These are phyloP conservation scores for Globisporangium perplexum DNA, from an alignment of 352 stramenopile genomes.

Conservation along the genomic window DNA sequence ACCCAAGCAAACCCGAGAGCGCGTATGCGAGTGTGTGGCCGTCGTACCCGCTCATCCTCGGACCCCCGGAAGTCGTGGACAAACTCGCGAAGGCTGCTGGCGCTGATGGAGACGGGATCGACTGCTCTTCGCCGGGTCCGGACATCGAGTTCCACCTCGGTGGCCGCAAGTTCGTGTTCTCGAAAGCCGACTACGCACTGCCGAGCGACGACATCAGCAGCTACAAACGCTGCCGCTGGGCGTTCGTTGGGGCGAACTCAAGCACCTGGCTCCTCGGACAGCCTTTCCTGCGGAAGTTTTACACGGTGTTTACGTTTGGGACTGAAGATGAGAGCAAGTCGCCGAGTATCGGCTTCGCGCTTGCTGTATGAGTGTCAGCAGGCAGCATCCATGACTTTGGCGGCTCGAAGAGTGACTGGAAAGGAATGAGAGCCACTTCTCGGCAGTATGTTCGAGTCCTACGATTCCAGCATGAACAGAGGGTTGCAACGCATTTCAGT, in stretches of 20 bases:
- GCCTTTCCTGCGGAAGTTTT: conserved; percentile 8
- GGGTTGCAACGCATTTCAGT: no score
- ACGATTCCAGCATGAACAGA: no score
- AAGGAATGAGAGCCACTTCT: no score
- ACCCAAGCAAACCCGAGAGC: no score
- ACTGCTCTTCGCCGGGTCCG: conserved; percentile 66
- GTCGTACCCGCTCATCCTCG: not conserved
- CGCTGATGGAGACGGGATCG: conserved; percentile 22
- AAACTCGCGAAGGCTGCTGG: not conserved
- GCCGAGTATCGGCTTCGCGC: conserved; percentile 5
- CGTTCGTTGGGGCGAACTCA: not conserved
- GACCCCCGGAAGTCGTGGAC: not conserved
- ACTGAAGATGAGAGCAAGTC: not conserved
- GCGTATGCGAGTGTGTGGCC: not conserved
- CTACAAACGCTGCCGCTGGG: not conserved
- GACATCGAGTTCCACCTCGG: conserved; percentile 77
- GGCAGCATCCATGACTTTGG: no score
- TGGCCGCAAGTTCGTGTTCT: conserved; percentile 64
- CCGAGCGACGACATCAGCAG: not conserved
- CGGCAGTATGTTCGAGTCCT: no score
- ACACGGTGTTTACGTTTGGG: conserved; percentile 8
- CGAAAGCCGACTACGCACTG: conserved; percentile 48
- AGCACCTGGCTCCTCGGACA: conserved; percentile 1
- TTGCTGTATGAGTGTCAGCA: not conserved
- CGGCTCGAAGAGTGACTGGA: no score